phyloP scores from a whole-genome alignment of 331 rosid species.

The Arachis monticola region DNA sequence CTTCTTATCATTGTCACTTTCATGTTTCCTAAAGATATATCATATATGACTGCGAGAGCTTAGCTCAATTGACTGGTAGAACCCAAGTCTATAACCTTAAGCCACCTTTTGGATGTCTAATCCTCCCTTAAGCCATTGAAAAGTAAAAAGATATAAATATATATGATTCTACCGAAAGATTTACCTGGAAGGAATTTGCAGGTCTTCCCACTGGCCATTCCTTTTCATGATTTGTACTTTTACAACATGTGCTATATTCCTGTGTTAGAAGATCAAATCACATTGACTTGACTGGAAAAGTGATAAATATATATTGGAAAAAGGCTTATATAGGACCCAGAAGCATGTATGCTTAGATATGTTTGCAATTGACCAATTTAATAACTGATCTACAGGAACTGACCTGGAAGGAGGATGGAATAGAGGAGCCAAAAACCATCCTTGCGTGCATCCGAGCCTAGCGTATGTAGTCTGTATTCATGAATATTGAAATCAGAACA shows the following conservation, averaged over 20 bases:
- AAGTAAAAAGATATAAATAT: background rate
- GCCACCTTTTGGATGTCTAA: background rate
- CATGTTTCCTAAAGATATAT: conserved; percentile 15
- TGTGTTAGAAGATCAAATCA: conserved; percentile 43
- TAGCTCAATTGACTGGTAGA: background rate
- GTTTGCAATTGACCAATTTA: background rate
- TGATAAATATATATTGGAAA: conserved; percentile 22
- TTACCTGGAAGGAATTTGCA: conserved; percentile 72
- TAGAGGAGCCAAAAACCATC: conserved; percentile 84
- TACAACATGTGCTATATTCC: conserved; percentile 81
- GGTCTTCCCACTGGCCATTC: conserved; percentile 69
- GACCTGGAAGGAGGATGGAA: conserved; percentile 67
- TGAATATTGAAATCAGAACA: conserved; percentile 26
- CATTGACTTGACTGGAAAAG: conserved; percentile 19
- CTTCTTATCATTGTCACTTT: conserved; percentile 25
- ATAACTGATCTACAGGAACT: conserved; percentile 40
- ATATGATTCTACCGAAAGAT: conserved; percentile 10
- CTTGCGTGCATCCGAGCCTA: conserved; percentile 82
- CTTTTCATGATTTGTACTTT: conserved; percentile 73
- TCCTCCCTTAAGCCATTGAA: conserved; percentile 1
- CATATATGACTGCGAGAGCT: background rate
- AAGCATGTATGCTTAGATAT: background rate
- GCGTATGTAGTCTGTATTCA: conserved; percentile 75
- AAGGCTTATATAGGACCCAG: conserved; percentile 30
- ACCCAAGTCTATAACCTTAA: too few relatives aligned